Evolutionary conservation across 2,329 filamentous ascomycete species (phyloP), one percentile per base, ranked within the genome.

Genomic region (Xylariaceae sp.): DNA sequence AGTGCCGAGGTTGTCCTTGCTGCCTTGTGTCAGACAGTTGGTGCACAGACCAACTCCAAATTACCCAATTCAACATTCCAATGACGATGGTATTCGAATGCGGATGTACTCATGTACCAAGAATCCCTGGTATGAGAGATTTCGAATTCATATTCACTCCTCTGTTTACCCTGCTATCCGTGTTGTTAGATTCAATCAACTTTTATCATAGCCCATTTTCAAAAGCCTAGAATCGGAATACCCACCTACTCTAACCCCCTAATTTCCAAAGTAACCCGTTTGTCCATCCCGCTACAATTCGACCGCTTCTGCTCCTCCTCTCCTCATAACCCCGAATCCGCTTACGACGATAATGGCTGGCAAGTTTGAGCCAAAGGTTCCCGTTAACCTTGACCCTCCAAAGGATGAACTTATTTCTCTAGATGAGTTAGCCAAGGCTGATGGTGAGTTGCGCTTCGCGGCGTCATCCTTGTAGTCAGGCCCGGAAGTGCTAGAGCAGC

Each of bases 321-420:
- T 45, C 41, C 20, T 23, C 18, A 26, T 21, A 20, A 6, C n/a
- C n/a, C n/a, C 20, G 14, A 7, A 43, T 10, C 7, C 21, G 40
- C 44, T 21, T 26, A 50, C 50, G 47, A 49, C 32, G 54, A 74
- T 55, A 60, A 87, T 86, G 83, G 72, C 80, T 58, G 83, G 81
- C 61, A 88, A 84, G 66, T 96, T 96, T 67, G 88, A 90, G 71
- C 91, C 91, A 43, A 96, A 95, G 75, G 77, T 79, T 23, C 83
- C 90, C 2, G 88, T 95, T 57, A 77, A 87, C 54, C 84, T 99
- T 56, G 81, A 89, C 55, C 88, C 91, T 40, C 95, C 95, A 14
- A 98, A 96, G 77, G 83, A 91, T 70, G 93, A 97, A 68, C 83
- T 84, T 40, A 97, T 99, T 67, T 87, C 87, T n/a, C 69, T 81